A percentile compares a stretch with the other conserved stretches of the same genome.
phyloP scores from a whole-genome alignment of 306 rosid species.

The Prunus padus region DNA sequence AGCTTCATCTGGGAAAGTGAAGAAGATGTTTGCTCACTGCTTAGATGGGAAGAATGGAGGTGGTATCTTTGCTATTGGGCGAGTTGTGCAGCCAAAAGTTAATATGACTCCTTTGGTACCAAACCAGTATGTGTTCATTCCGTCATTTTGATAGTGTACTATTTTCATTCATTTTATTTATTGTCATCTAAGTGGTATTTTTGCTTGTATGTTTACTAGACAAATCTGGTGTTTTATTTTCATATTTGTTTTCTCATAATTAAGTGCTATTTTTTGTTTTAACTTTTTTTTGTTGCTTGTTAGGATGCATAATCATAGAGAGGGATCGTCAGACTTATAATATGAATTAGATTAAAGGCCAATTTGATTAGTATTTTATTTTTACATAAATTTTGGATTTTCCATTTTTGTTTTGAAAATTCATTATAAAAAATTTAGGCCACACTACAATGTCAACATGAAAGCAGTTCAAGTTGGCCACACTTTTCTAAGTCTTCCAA shows the following conservation, averaged over 20 bases:
- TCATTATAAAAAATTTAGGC: slow-evolving; percentile 49
- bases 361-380: neutral
- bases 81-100: slow-evolving; percentile 92
- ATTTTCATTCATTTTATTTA: slow-evolving; percentile 6
- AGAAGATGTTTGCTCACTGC: slow-evolving; percentile 99
- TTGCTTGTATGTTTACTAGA: neutral
- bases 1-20: slow-evolving; percentile 82
- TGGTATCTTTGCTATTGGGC: slow-evolving; percentile 97
- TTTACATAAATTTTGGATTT: neutral
- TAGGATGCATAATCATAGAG: neutral
- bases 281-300: neutral
- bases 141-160: neutral
- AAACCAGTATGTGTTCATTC: slow-evolving; percentile 71
- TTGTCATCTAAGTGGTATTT: slow-evolving; percentile 9
- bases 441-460: slow-evolving; percentile 91
- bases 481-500: slow-evolving; percentile 50
- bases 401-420: neutral
- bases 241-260: neutral
- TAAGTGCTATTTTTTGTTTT: neutral
- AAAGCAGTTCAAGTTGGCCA: slow-evolving; percentile 86
- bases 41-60: slow-evolving; percentile 94
- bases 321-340: neutral
- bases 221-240: neutral
- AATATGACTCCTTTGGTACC: slow-evolving; percentile 84
- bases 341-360: neutral